A percentile compares a stretch with the other conserved stretches of the same genome.
Evolutionary conservation across 2,329 filamentous ascomycete species (phyloP).

Genomic region (Westerdykella aurantiaca): DNA sequence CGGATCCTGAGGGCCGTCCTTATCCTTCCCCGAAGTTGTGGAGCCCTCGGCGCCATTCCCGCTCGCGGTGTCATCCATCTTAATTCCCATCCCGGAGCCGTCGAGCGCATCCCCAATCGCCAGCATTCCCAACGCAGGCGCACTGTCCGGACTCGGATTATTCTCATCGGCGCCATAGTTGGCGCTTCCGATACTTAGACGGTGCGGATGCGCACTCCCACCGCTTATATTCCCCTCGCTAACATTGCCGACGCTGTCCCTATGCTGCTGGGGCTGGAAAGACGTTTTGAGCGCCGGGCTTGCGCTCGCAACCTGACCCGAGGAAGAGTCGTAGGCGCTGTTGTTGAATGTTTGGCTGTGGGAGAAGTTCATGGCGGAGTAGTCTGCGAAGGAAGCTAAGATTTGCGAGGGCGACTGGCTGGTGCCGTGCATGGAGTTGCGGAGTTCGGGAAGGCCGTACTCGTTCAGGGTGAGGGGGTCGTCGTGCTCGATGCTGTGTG

Average conservation of each 20-base stretch:
- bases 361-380: constrained; percentile 23
- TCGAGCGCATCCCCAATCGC: constrained; percentile 26
- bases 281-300: constrained; percentile 19
- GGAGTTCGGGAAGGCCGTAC: constrained; percentile 29
- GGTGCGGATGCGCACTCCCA: constrained; percentile 23
- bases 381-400: constrained; percentile 30
- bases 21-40: constrained; percentile 20
- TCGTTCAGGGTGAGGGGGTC: constrained; percentile 32
- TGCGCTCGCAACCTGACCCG: constrained; percentile 4
- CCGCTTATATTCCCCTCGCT: constrained; percentile 30
- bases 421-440: constrained; percentile 17
- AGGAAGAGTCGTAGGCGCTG: constrained; percentile 14
- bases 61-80: constrained; percentile 19
- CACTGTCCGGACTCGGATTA: constrained; percentile 34
- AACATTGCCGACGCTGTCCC: constrained; percentile 26
- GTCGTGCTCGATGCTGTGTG: constrained; percentile 25
- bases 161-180: constrained; percentile 24
- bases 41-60: constrained; percentile 21
- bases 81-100: constrained; percentile 19
- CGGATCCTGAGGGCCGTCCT: constrained; percentile 27
- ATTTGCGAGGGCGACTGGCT: constrained; percentile 21
- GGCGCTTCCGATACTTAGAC: constrained; percentile 31
- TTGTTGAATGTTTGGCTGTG: constrained; percentile 17
- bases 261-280: constrained; percentile 16
- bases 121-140: constrained; percentile 24